phyloP scores from a whole-genome alignment of 371 early-diverging fungal species.

The Mucor racemosus region DNA sequence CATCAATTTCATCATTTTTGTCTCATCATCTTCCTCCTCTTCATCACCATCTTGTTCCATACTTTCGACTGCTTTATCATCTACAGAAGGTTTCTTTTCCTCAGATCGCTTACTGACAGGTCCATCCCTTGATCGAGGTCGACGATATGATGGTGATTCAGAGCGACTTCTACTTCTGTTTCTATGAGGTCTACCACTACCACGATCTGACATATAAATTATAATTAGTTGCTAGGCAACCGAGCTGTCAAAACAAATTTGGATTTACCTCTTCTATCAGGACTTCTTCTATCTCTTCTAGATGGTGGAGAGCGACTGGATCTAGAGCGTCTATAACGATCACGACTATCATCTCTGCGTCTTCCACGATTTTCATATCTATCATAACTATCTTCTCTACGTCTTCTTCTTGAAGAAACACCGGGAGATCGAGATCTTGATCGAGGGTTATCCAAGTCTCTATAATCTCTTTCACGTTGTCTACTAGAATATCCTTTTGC shows the following conservation, averaged over 20 bases:
- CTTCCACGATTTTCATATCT: conserved; percentile 15
- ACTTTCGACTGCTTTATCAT: background rate
- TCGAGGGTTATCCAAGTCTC: conserved; percentile 45
- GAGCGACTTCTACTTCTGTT: conserved; percentile 20
- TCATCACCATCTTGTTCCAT: conserved; percentile 19
- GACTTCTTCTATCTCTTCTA: conserved; percentile 18
- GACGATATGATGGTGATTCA: conserved; percentile 10
- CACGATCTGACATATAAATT: conserved; percentile 5
- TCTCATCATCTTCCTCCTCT: conserved; percentile 51
- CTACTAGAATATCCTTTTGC: conserved; percentile 31
- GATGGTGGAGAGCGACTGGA: conserved; percentile 15
- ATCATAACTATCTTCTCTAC: conserved; percentile 23
- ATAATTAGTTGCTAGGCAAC: background rate
- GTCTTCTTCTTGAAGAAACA: conserved; percentile 16
- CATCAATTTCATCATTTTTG: conserved; percentile 69
- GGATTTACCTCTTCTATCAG: conserved; percentile 19
- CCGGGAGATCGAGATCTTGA: conserved; percentile 37
- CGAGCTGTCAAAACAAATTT: background rate
- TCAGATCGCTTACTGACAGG: background rate
- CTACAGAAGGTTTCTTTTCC: conserved; percentile 6
- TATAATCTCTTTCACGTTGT: conserved; percentile 40
- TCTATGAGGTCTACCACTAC: conserved; percentile 2
- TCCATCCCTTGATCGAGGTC: conserved; percentile 6
- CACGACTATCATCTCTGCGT: conserved; percentile 6
- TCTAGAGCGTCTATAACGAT: conserved; percentile 7